These are phyloP conservation scores for Melampsora americana DNA, from an alignment of 1,284 basidiomycete species.

Conservation along the genomic window DNA sequence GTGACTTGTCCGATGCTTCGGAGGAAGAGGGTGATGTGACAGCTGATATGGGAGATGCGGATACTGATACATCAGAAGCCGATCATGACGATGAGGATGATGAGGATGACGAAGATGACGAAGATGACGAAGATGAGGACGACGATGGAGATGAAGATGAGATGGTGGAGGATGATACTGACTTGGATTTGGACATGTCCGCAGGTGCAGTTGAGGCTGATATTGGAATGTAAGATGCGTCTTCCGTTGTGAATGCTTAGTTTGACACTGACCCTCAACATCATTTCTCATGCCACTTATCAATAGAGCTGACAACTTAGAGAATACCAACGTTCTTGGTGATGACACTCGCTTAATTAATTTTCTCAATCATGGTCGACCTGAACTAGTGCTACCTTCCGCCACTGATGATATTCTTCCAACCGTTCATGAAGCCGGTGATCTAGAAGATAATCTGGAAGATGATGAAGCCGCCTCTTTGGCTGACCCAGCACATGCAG, in stretches of 20 bases:
- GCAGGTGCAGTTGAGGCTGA: slow-evolving; percentile 59
- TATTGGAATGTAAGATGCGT: slow-evolving; percentile 56
- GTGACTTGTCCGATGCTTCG: slow-evolving; percentile 44
- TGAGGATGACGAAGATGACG: slow-evolving; percentile 55
- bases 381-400: slow-evolving; percentile 23
- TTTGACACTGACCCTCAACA: background rate
- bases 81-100: slow-evolving; percentile 50
- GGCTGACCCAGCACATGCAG: slow-evolving; percentile 32
- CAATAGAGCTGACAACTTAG: slow-evolving; percentile 19
- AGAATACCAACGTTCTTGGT: slow-evolving; percentile 10
- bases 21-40: slow-evolving; percentile 72
- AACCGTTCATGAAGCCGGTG: slow-evolving; percentile 20
- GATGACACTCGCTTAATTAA: slow-evolving; percentile 34
- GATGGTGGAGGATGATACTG: slow-evolving; percentile 52
- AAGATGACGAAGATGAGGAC: slow-evolving; percentile 55
- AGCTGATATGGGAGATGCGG: slow-evolving; percentile 55
- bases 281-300: background rate
- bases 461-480: slow-evolving; percentile 40
- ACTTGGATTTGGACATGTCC: slow-evolving; percentile 55
- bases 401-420: slow-evolving; percentile 19
- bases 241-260: background rate
- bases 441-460: slow-evolving; percentile 41
- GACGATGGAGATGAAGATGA: slow-evolving; percentile 57
- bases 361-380: slow-evolving; percentile 30
- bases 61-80: slow-evolving; percentile 50